A percentile compares a stretch with the other conserved stretches of the same genome.
Conservation (phyloP, 352 stramenopile genomes). For the Globisporangium abappressorium region DNA sequence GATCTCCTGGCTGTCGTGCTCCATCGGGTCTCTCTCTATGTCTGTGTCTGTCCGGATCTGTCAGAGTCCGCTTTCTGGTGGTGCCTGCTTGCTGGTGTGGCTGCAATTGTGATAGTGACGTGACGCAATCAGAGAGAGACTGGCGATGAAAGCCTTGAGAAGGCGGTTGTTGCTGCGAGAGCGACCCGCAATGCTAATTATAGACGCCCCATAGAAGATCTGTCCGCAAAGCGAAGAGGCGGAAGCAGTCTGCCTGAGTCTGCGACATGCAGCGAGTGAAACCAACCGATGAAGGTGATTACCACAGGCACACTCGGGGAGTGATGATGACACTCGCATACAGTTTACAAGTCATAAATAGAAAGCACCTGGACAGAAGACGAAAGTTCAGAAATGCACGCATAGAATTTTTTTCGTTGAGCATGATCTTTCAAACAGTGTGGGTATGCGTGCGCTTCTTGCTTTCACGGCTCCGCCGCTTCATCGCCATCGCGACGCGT, state of each 20-base stretch:
- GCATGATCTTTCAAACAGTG: too few relatives aligned
- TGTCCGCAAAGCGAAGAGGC: not conserved
- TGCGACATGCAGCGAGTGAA: not conserved
- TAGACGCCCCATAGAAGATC: not conserved
- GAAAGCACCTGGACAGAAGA: not conserved
- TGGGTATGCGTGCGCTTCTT: too few relatives aligned
- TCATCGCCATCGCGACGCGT: too few relatives aligned
- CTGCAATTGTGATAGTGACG: conserved; percentile 1
- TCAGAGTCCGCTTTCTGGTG: not conserved
- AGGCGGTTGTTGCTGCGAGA: not conserved
- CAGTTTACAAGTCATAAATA: not conserved
- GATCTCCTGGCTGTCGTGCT: conserved; percentile 50
- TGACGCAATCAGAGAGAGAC: not conserved
- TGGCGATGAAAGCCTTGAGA: not conserved
- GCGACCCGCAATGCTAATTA: not conserved
- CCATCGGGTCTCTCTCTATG: conserved; percentile 12
- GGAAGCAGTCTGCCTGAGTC: not conserved
- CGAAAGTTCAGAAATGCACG: not conserved
- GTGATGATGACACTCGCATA: not conserved
- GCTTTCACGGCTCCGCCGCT: too few relatives aligned
- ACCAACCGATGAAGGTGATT: not conserved
- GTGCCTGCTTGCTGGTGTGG: not conserved
- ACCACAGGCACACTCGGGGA: not conserved
- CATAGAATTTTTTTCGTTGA: too few relatives aligned
- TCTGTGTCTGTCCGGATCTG: not conserved